Evolutionary conservation across 2,329 filamentous ascomycete species (phyloP), one percentile per base, ranked within the genome.

Genomic region (Aureobasidium lini): DNA sequence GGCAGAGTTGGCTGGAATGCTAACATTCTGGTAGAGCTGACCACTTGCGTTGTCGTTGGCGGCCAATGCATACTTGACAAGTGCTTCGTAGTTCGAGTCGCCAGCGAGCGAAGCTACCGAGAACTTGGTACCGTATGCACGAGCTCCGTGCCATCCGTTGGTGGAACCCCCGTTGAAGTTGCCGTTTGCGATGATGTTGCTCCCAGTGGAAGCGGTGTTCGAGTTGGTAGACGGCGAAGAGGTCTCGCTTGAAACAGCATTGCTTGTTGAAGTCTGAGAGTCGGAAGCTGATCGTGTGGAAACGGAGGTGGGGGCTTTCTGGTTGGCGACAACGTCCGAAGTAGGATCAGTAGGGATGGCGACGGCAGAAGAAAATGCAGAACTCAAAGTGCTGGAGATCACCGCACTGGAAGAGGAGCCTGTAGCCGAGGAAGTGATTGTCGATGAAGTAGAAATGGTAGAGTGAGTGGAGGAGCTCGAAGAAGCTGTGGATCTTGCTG

Each of bases 41-140:
- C 44, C 54, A 11, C 36, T 49, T 2, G 43, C 54, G 4, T 58
- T 58, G 44, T 44, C 54, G 28, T 58, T 39, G 36, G 36, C 36
- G 34, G 15, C 36, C 34, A 58, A 15, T 31, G 43, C 18, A 28
- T 58, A 58, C 15, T 40, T 57, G 4, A 57, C 42, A 57, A 57
- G 53, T 37, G 53, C 53, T 39, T 57, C 42, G 32, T 57, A 57
- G 53, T 57, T 58, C 28, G 34, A 39, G 18, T 58, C 54, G 23
- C 44, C 44, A 16, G 43, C 44, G 43, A 58, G 54, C 13, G 54
- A 58, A 39, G 54, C 43, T 42, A 58, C 36, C 11, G 15, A 15
- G 23, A 58, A 48, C 36, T 58, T 58, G 32, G 54, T 49, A 10
- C 44, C 44, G 11, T 31, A 31, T 11, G 54, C 43, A 6, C 36